A percentile compares a stretch with the other conserved stretches of the same genome.
Conservation (phyloP, 305 asterid genomes). For the Striga hermonthica region DNA sequence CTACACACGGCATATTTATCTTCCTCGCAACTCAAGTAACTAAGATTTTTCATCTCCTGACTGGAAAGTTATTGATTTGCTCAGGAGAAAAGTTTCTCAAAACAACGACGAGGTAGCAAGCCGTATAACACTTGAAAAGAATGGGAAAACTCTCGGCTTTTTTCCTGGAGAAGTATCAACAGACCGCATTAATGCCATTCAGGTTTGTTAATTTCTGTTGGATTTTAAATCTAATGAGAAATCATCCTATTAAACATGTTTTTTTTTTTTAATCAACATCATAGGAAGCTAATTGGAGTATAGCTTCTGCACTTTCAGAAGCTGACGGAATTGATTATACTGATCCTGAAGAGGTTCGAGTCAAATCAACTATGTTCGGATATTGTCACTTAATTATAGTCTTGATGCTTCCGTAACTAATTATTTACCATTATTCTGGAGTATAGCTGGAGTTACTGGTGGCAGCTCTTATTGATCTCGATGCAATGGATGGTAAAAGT, state of each 20-base stretch:
- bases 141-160: conserved; percentile 64
- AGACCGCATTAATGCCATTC: conserved; percentile 67
- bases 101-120: conserved; percentile 38
- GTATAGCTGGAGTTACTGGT: conserved; percentile 79
- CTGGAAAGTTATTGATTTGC: conserved; percentile 27
- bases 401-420: conserved; percentile 8
- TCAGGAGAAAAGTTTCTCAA: conserved; percentile 45
- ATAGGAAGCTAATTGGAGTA: conserved; percentile 85
- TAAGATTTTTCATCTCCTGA: conserved; percentile 22
- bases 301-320: conserved; percentile 94
- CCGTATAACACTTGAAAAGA: conserved; percentile 74
- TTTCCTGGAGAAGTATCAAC: conserved; percentile 65
- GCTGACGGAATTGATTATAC: conserved; percentile 93
- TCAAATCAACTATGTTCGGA: conserved; percentile 1
- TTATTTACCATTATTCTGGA: conserved; percentile 31
- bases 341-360: conserved; percentile 91
- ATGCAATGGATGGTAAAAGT: conserved; percentile 97
- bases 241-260: conserved; percentile 6
- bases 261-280: neutral
- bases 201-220: conserved; percentile 42
- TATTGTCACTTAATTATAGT: neutral
- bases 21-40: conserved; percentile 17
- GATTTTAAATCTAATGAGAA: neutral
- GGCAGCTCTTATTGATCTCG: conserved; percentile 86
- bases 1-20: neutral